Evolutionary conservation across 2,329 filamentous ascomycete species (phyloP), one percentile per base, ranked within the genome.

Genomic region (Fusarium floridanum): DNA sequence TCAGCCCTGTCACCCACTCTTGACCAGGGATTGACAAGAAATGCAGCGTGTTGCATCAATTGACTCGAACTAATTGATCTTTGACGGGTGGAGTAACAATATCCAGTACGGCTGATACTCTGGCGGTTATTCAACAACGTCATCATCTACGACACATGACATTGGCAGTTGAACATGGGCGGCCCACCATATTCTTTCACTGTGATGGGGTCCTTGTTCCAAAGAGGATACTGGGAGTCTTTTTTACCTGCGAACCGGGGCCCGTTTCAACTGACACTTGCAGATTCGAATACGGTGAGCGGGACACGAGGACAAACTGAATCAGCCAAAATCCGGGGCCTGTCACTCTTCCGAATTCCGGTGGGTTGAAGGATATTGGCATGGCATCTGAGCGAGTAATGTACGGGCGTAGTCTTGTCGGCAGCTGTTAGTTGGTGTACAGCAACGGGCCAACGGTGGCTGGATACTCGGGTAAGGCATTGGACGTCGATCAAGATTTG

Each of bases 1-100:
- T 70, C 2, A 43, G 55, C n/a, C 68, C 59, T 5, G 53, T 32
- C 3, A 59, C 65, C 39, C 61, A 50, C 59, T 59, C 64, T 3
- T 59, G 64, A 1, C 43, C 11, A 6, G 48, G 45, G 12, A 67
- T 39, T 1, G 66, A 29, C 17, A 27, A 50, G 24, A 27, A 27
- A 27, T 50, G 22, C 45, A 50, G 29, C 67, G 39, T 3, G 39
- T 3, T 48, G n/a, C 0, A 63, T 70, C 0, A 50, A 59, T 12
- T 2, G 20, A 7, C 37, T 27, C 1, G 64, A 56, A 9, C 14
- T 56, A 1, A 6, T 11, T 63, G 16, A 7, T 67, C 17, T 67
- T 67, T 67, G 12, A 55, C 56, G n/a, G 64, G 66, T n/a, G 48
- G 48, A 8, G 37, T 32, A 32, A 32, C 24, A 2, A 22, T 53